phyloP scores from a whole-genome alignment of 371 early-diverging fungal genomes.

The Mortierella sp. region DNA sequence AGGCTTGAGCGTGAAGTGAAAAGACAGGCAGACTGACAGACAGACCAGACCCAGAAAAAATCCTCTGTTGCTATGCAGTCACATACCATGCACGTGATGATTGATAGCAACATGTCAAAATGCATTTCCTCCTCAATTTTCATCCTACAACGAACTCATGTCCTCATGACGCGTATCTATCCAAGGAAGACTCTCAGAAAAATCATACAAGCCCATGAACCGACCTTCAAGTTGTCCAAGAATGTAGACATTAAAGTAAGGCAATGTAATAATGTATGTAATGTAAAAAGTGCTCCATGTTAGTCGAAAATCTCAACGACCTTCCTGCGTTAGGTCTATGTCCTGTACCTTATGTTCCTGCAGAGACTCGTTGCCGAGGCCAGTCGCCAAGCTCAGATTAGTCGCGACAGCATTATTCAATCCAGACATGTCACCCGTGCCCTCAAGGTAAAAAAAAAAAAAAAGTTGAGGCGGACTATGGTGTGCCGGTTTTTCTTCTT shows the following conservation, averaged over 20 bases:
- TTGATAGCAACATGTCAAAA: too few relatives aligned
- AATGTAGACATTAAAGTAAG: constrained; percentile 52
- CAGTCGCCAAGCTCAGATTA: constrained; percentile 47
- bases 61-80: too few relatives aligned
- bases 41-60: too few relatives aligned
- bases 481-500: too few relatives aligned
- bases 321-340: constrained; percentile 32
- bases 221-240: constrained; percentile 45
- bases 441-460: constrained; percentile 31
- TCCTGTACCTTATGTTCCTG: constrained; percentile 45
- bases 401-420: constrained; percentile 47
- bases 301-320: too few relatives aligned
- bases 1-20: too few relatives aligned
- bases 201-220: constrained; percentile 55
- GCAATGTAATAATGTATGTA: too few relatives aligned
- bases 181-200: constrained; percentile 54
- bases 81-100: too few relatives aligned
- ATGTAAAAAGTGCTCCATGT: too few relatives aligned
- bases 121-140: background rate
- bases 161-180: constrained; percentile 54
- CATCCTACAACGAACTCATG: background rate
- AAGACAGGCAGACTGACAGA: too few relatives aligned
- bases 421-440: constrained; percentile 49
- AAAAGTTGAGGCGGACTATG: too few relatives aligned
- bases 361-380: constrained; percentile 48